A percentile compares a stretch with the other conserved stretches of the same genome.
These are phyloP conservation scores for Lobosporangium transversale DNA, from an alignment of 192 early-diverging fungal species.

Conservation along the genomic window DNA sequence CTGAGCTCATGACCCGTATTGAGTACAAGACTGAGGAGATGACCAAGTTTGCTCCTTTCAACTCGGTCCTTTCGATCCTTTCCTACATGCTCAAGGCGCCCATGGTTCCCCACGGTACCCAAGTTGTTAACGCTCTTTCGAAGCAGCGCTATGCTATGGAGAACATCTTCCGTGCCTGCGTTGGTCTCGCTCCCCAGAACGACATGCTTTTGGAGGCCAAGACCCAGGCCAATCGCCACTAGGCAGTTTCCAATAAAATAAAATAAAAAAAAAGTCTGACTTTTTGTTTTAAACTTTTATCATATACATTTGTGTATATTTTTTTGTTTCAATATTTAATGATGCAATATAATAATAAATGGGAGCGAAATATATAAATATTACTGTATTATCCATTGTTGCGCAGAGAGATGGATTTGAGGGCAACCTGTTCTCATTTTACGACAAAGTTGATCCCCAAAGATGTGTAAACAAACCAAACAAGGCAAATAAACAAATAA, in stretches of 20 bases:
- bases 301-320: slow-evolving; percentile 4
- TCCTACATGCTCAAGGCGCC: slow-evolving; percentile 98
- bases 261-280: slow-evolving; percentile 24
- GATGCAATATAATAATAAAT: no score
- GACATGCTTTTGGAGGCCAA: slow-evolving; percentile 97
- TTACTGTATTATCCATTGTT: no score
- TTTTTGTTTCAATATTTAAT: no score
- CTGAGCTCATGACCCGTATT: slow-evolving; percentile 98
- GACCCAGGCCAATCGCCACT: slow-evolving; percentile 54
- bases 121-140: slow-evolving; percentile 94
- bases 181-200: slow-evolving; percentile 94
- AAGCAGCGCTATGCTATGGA: slow-evolving; percentile 98
- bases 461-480: no score
- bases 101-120: slow-evolving; percentile 90
- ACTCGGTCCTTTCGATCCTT: slow-evolving; percentile 93
- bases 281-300: background rate
- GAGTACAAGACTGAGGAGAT: slow-evolving; percentile 84
- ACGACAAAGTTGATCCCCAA: no score
- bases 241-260: no score
- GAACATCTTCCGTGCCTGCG: slow-evolving; percentile 97
- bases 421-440: no score
- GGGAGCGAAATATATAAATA: no score
- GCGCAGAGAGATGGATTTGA: no score
- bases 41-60: slow-evolving; percentile 85
- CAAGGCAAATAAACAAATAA: no score